phyloP scores from a whole-genome alignment of 2,329 filamentous ascomycete genomes.

The Colletotrichum sp. region DNA sequence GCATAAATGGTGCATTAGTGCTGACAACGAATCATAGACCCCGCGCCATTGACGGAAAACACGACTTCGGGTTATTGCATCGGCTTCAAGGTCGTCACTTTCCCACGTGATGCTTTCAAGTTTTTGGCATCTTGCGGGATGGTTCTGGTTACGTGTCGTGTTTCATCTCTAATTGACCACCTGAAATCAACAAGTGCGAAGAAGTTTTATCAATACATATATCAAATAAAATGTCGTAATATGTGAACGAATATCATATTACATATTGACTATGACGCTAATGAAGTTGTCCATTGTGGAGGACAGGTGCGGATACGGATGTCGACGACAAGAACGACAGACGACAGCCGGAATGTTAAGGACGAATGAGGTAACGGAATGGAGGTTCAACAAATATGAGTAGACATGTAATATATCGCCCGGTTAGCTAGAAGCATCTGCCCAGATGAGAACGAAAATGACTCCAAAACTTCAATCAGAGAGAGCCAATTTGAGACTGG shows the following conservation, averaged over 20 bases:
- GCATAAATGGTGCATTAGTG: background rate
- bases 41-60: background rate
- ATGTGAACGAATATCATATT: background rate
- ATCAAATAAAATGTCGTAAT: background rate
- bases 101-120: background rate
- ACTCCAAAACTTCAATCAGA: background rate
- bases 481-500: background rate
- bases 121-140: background rate
- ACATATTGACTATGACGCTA: background rate
- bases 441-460: background rate
- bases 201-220: background rate
- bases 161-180: background rate
- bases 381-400: fast-evolving
- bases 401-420: background rate
- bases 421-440: background rate
- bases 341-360: background rate
- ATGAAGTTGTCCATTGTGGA: background rate
- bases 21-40: background rate
- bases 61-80: background rate
- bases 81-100: background rate
- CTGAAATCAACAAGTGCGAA: background rate
- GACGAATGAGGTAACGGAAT: background rate
- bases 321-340: background rate
- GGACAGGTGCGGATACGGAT: background rate
- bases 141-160: background rate